Base-by-base conservation (phyloP, 352 stramenopile genomes). In the Phytophthora pluvialis region DNA sequence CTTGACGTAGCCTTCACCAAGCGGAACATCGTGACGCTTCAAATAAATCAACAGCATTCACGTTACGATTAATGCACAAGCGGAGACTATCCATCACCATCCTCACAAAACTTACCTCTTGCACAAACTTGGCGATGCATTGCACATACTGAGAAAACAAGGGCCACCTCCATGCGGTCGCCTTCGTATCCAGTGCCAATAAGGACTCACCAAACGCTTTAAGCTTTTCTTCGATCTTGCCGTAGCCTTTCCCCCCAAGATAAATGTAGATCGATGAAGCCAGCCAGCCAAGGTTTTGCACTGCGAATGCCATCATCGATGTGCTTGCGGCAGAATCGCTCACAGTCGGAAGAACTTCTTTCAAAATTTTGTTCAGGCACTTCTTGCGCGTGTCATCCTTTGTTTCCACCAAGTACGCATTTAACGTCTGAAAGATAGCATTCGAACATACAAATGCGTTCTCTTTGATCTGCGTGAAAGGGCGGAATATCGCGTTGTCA, bases 151-250 rank as follows among this genome's bases (percentile, higher is more conserved):
- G 71, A 8, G 72, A 90, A 58, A 80, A 77, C 16, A 84, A 73
- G 8, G 72, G 77, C 83, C 78, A 95, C 35, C 67, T 86, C 57
- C 67, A 80, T 21, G 75, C 81, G 18, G 74, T 87, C 16, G 71
- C 28, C 40, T 78, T 77, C 15, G 78, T 68, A 33, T 83, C 71
- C 26, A 91, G 47, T 26, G 81, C 84, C 26, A 95, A 65, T 7
- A 95, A 28, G 11, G 78, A 85, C 36, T 95, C 86, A 13, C 86
- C 83, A 67, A 85, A 91, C 39, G 72, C 80, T 49, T 75, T 78
- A 29, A 95, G 55, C n/a, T 75, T 78, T 6, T 80, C 72, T 67
- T 93, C 80, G 26, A 95, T 90, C 52, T 93, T 93, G 4, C 65
- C 9, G 39, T 86, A 82, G 9, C 69, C 77, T 38, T 62, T 75